Percentiles rank a stretch among this genome's conserved stretches.
Conservation (phyloP, 1,284 basidiomycete species). For the Apiotrichum siamense region DNA sequence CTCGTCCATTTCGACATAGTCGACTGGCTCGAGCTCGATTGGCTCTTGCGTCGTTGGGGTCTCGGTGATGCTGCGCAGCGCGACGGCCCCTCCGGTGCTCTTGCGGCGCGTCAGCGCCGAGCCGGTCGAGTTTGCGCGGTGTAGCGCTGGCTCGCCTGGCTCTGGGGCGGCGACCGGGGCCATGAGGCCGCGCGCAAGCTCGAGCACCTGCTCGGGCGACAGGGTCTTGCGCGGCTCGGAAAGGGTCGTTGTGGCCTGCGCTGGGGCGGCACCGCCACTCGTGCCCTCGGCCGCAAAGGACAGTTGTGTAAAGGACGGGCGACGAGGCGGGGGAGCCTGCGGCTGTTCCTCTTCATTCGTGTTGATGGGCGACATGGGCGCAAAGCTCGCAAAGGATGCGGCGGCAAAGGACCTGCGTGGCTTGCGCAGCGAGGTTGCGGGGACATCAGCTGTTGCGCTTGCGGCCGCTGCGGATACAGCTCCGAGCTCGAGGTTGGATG, state of each 20-base stretch:
- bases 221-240: conserved; percentile 19
- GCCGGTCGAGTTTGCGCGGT: conserved; percentile 5
- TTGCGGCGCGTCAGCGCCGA: conserved; percentile 34
- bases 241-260: background rate
- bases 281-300: background rate
- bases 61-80: background rate
- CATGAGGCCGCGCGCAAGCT: conserved; percentile 33
- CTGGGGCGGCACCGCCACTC: too few relatives aligned
- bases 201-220: conserved; percentile 41
- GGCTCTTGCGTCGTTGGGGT: conserved; percentile 20
- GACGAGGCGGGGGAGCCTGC: too few relatives aligned
- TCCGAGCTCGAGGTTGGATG: conserved; percentile 18
- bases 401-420: conserved; percentile 37
- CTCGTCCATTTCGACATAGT: conserved; percentile 44
- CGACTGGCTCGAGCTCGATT: conserved; percentile 44
- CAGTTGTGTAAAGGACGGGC: conserved; percentile 9
- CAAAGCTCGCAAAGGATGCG: conserved; percentile 28
- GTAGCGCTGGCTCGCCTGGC: conserved; percentile 12
- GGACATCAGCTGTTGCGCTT: conserved; percentile 2
- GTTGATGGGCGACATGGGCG: conserved; percentile 10
- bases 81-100: conserved; percentile 12
- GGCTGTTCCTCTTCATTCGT: background rate
- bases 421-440: conserved; percentile 29
- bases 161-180: conserved; percentile 34
- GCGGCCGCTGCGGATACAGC: background rate